Conservation (phyloP, 1,284 basidiomycete genomes). For the Cryptococcus deneoformans region DNA sequence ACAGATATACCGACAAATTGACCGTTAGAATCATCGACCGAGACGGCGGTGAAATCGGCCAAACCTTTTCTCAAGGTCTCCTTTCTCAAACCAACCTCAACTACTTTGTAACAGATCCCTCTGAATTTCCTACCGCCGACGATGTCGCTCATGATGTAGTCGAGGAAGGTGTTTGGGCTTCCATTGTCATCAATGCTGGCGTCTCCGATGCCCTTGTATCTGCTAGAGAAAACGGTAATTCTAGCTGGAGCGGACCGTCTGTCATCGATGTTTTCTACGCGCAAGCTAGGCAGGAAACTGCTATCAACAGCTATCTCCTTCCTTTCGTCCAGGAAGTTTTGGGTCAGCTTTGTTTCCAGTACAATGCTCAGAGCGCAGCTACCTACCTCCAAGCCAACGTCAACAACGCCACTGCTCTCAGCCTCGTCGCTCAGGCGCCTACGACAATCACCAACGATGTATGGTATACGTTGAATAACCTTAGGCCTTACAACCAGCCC, state of each 20-base stretch:
- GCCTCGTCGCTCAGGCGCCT: slow-evolving; percentile 58
- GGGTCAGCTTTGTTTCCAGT: slow-evolving; percentile 20
- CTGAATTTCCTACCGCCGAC: slow-evolving; percentile 29
- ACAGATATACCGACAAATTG: slow-evolving; percentile 48
- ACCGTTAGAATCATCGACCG: slow-evolving; percentile 53
- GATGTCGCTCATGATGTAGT: slow-evolving; percentile 34
- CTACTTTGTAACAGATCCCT: slow-evolving; percentile 35
- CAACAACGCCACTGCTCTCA: slow-evolving; percentile 52
- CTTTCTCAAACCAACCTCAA: slow-evolving; percentile 23
- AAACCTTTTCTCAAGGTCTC: slow-evolving; percentile 31
- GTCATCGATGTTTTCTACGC: slow-evolving; percentile 43
- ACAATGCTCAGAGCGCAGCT: slow-evolving; percentile 25
- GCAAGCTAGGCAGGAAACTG: slow-evolving; percentile 49
- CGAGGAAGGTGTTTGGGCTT: slow-evolving; percentile 44
- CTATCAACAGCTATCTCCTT: slow-evolving; percentile 43
- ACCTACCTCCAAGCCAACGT: slow-evolving; percentile 32
- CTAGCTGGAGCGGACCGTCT: slow-evolving; percentile 27
- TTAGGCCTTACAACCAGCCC: slow-evolving; percentile 63
- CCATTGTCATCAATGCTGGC: slow-evolving; percentile 39
- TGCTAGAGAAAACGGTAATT: slow-evolving; percentile 34
- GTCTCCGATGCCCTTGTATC: slow-evolving; percentile 25
- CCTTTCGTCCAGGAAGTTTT: slow-evolving; percentile 36
- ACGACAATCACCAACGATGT: slow-evolving; percentile 58
- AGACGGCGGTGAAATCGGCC: slow-evolving; percentile 52
- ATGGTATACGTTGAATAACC: slow-evolving; percentile 57